Base-by-base conservation (phyloP, 352 stramenopile species). In the Globisporangium okanoganense region DNA sequence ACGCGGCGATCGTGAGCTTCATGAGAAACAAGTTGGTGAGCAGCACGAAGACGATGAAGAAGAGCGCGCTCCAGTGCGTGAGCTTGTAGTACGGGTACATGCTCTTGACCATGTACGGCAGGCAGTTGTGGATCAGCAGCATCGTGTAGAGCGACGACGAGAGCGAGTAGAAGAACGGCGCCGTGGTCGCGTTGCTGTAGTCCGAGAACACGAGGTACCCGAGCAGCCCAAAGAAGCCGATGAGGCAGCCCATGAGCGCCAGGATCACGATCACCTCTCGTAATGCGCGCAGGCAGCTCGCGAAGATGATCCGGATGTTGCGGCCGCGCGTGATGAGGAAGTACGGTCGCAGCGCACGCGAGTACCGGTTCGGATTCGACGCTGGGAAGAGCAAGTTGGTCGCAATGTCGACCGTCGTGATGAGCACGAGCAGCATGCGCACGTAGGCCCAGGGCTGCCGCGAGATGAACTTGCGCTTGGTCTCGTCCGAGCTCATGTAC, bases 241-340 rank as follows among this genome's bases (percentile, higher is more conserved):
- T 77, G 64, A 94, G 83, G 62, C 79, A 91, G 44, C 88, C 87
- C 53, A 74, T 82, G 41, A 94, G 56, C 45, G 76, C 58, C 35
- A 94, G 64, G 55, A 94, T 78, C 38, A 94, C 77, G 51, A 87
- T 36, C 24, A 94, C 82, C 43, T 94, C 76, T 5, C 82, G 67
- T 56, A 94, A 60, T 8, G 85, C 85, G 35, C 87, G 85, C 38
- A 94, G 51, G 47, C 85, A 92, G 51, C 85, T 94, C 31, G 76
- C 85, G 58, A 94, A 94, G 55, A 94, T 91, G 49, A 94, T 87
- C 48, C 85, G 85, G 33, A 94, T 87, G 56, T 94, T 94, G 54
- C 85, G 74, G 10, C 85, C 78, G 35, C 85, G 69, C 12, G 80
- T 76, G 54, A 94, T 90, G 65, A 94, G 80, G 55, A 94, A 90